Evolutionary conservation across 768 basidiomycete species (phyloP).

Genomic region (Cantharellus cinnabarinus): DNA sequence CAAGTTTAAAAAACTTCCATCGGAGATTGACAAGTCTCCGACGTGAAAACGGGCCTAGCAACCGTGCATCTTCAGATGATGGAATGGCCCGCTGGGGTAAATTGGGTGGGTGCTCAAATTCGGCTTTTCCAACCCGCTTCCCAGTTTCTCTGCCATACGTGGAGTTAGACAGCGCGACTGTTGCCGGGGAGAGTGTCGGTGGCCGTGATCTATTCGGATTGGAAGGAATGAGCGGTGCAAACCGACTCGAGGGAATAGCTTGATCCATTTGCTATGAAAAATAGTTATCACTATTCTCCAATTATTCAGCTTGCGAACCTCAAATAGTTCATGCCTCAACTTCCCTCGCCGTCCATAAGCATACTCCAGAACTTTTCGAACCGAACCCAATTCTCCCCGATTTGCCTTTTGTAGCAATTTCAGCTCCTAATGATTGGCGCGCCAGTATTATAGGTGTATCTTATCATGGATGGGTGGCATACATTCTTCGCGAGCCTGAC

Average conservation of each 20-base stretch:
- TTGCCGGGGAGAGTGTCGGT: constrained; percentile 42
- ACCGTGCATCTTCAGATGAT: constrained; percentile 32
- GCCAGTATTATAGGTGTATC: background rate
- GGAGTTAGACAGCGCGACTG: constrained; percentile 41
- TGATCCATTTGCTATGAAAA: constrained; percentile 32
- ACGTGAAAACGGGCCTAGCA: constrained; percentile 49
- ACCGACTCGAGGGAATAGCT: constrained; percentile 23
- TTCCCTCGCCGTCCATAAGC: constrained; percentile 65
- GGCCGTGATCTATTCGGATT: constrained; percentile 33
- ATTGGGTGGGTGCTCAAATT: constrained; percentile 30
- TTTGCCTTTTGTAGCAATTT: background rate
- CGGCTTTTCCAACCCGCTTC: constrained; percentile 23
- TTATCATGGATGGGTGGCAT: too few relatives aligned
- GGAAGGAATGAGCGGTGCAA: constrained; percentile 29
- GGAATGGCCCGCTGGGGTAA: constrained; percentile 39
- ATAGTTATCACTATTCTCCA: constrained; percentile 1
- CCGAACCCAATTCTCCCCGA: background rate
- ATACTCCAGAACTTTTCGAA: constrained; percentile 27
- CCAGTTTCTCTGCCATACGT: constrained; percentile 22
- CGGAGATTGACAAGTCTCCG: constrained; percentile 55
- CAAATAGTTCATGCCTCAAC: constrained; percentile 43
- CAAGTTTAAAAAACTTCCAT: constrained; percentile 38
- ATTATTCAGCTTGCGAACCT: constrained; percentile 24
- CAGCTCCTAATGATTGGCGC: background rate
- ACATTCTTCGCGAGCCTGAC: too few relatives aligned